Percentiles rank a stretch among this genome's conserved stretches.
These are phyloP conservation scores for Saccharomycopsis sp. DNA, from an alignment of 805 yeast genomes.

Conservation along the genomic window DNA sequence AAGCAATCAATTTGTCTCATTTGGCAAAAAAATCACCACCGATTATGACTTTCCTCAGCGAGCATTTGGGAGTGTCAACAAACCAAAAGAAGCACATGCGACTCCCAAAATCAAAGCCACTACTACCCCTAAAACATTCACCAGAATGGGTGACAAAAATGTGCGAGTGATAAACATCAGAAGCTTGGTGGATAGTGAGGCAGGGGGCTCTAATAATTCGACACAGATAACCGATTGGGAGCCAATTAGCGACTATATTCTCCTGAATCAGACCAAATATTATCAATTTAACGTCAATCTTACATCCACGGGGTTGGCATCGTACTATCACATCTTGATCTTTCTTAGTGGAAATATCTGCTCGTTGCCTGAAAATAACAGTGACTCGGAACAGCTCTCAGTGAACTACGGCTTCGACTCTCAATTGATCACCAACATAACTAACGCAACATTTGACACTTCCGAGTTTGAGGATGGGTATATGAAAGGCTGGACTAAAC, in stretches of 20 bases:
- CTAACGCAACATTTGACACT: constrained; percentile 7
- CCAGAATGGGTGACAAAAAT: constrained; percentile 1
- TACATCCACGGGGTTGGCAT: constrained; percentile 36
- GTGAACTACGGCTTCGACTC: constrained; percentile 18
- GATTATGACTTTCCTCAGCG: neutral
- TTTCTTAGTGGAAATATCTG: constrained; percentile 49
- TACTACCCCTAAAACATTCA: neutral
- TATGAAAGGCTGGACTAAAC: constrained; percentile 18
- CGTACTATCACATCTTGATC: constrained; percentile 39
- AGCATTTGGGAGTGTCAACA: neutral
- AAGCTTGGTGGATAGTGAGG: constrained; percentile 5
- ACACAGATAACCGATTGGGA: constrained; percentile 23
- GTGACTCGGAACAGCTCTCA: constrained; percentile 6
- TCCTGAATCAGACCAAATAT: constrained; percentile 34
- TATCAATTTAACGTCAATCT: constrained; percentile 40
- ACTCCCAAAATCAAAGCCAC: too few relatives aligned
- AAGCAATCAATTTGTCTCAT: neutral
- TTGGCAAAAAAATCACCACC: neutral
- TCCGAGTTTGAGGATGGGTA: constrained; percentile 15
- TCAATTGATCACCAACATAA: constrained; percentile 7
- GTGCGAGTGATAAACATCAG: constrained; percentile 12
- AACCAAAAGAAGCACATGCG: too few relatives aligned
- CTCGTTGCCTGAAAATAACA: constrained; percentile 24
- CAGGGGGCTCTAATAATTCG: constrained; percentile 4
- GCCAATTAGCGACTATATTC: constrained; percentile 25